phyloP scores from a whole-genome alignment of 805 yeast genomes.

The Wickerhamomyces sydowiorum region DNA sequence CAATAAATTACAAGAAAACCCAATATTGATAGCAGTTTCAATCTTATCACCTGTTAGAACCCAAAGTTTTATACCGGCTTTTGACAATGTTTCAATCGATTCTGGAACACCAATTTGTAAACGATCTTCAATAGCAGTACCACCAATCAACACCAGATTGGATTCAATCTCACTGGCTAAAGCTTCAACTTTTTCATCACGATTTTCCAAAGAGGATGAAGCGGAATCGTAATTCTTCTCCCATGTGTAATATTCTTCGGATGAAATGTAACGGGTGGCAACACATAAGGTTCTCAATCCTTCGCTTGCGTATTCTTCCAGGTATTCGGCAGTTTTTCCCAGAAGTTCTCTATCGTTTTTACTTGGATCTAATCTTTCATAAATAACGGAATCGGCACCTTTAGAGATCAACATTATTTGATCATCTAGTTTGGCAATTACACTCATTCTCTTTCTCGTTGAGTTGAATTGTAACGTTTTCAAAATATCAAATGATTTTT shows the following conservation, averaged over 20 bases:
- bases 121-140: constrained; percentile 86
- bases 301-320: constrained; percentile 75
- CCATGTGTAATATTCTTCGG: constrained; percentile 62
- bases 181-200: constrained; percentile 71
- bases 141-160: constrained; percentile 62
- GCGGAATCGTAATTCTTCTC: constrained; percentile 56
- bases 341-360: constrained; percentile 43
- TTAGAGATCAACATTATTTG: constrained; percentile 64
- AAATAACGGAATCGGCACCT: constrained; percentile 81
- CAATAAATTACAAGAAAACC: constrained; percentile 71
- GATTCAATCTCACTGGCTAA: constrained; percentile 69
- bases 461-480: constrained; percentile 73
- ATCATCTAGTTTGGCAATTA: constrained; percentile 58
- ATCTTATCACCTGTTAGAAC: constrained; percentile 80
- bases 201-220: constrained; percentile 51
- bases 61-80: constrained; percentile 81
- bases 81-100: constrained; percentile 59
- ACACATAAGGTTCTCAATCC: constrained; percentile 78
- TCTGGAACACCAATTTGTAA: constrained; percentile 84
- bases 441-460: constrained; percentile 83
- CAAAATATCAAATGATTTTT: constrained; percentile 62
- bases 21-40: constrained; percentile 82
- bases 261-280: constrained; percentile 58
- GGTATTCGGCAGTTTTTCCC: constrained; percentile 59
- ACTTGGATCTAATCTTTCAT: constrained; percentile 46